A percentile compares a stretch with the other conserved stretches of the same genome.
Conservation (phyloP, 441 rosid species). For the Geranium incanum region DNA sequence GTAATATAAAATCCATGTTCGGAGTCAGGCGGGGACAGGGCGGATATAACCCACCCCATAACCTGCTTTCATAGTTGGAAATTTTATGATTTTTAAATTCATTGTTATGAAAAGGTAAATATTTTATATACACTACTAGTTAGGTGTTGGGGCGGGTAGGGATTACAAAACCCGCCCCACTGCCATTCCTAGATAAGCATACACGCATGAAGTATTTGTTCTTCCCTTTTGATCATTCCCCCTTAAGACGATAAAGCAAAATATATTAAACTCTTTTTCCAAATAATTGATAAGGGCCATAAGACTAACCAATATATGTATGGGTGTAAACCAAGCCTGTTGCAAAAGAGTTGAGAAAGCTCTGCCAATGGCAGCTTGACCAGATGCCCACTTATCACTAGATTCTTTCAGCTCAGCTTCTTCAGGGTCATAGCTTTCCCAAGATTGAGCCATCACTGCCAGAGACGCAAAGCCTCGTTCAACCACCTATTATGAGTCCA, state of each 20-base stretch:
- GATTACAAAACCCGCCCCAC: neutral
- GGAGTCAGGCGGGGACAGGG: neutral
- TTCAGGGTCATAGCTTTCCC: conserved; percentile 54
- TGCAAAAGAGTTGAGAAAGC: conserved; percentile 63
- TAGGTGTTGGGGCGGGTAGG: neutral
- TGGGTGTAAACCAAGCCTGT: conserved; percentile 57
- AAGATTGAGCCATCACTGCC: conserved; percentile 62
- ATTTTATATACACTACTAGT: neutral
- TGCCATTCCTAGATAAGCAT: neutral
- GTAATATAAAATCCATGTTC: too few species aligned
- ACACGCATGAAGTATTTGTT: neutral
- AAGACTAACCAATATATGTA: conserved; percentile 36
- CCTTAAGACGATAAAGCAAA: neutral
- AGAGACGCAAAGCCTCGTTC: conserved; percentile 61
- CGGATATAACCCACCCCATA: neutral
- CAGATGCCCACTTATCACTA: conserved; percentile 40
- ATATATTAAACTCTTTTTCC: neutral
- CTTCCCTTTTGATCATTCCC: neutral
- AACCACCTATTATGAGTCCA: conserved; percentile 43
- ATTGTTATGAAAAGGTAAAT: neutral
- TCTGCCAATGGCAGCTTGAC: conserved; percentile 54
- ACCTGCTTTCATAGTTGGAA: neutral
- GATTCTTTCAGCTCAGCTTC: conserved; percentile 40
- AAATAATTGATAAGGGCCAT: conserved; percentile 10
- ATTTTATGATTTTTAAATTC: neutral